A percentile compares a stretch with the other conserved stretches of the same genome.
Conservation (phyloP, 176 grass and related monocot genomes). For the Alopecurus myosuroides region DNA sequence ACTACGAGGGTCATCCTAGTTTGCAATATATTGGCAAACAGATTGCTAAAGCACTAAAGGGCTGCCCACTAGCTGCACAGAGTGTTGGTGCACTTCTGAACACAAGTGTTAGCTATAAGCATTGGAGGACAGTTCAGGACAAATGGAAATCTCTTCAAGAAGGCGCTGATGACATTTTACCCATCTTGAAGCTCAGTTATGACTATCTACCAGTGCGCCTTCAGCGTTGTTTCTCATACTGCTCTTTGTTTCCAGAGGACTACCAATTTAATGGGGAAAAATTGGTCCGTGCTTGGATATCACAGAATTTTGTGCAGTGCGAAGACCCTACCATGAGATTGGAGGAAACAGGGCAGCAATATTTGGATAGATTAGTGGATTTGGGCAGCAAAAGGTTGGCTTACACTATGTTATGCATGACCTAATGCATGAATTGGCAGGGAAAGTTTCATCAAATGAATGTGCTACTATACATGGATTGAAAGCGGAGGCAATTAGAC, state of each 20-base stretch:
- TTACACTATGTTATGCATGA: constrained; percentile 24
- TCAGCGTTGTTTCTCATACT: constrained; percentile 22
- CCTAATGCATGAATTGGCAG: constrained; percentile 32
- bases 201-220: constrained; percentile 7
- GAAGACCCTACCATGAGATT: not conserved
- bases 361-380: constrained; percentile 24
- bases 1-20: not conserved
- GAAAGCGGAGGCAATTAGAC: not conserved
- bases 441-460: constrained; percentile 29
- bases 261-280: not conserved
- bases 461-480: constrained; percentile 3
- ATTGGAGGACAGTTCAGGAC: constrained; percentile 19
- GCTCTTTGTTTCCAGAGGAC: constrained; percentile 28
- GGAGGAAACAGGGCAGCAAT: constrained; percentile 28
- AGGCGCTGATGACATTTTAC: constrained; percentile 8
- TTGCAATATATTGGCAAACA: constrained; percentile 4
- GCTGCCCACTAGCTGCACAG: constrained; percentile 11
- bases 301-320: constrained; percentile 32
- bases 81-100: constrained; percentile 20
- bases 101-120: not conserved
- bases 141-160: constrained; percentile 5
- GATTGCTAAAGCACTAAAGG: constrained; percentile 14
- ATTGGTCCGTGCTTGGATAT: constrained; percentile 37
- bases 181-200: constrained; percentile 29
- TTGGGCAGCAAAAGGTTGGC: not conserved